Conservation (phyloP, 352 stramenopile species). For the Phytophthora litchii region DNA sequence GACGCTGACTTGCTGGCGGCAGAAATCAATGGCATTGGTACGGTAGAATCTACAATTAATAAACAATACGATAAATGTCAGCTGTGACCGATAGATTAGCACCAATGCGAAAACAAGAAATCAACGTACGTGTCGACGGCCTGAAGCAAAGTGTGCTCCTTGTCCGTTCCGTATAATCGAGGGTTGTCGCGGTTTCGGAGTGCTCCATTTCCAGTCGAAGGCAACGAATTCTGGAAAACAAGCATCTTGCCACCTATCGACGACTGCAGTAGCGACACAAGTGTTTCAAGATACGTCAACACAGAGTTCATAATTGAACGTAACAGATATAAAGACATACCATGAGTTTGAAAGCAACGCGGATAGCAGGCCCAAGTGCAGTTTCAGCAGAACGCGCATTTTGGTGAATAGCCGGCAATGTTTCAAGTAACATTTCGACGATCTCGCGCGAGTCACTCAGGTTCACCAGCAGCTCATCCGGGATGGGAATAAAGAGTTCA, state of each 20-base stretch:
- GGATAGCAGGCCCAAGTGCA: constrained; percentile 87
- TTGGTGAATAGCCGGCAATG: constrained; percentile 91
- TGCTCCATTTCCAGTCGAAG: constrained; percentile 74
- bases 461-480: constrained; percentile 98
- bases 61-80: constrained; percentile 5
- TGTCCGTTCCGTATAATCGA: constrained; percentile 83
- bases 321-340: constrained; percentile 48
- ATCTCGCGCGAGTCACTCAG: constrained; percentile 93
- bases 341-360: constrained; percentile 98
- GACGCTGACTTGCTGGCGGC: constrained; percentile 98
- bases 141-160: constrained; percentile 92
- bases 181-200: constrained; percentile 88
- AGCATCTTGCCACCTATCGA: constrained; percentile 90
- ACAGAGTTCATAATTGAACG: background rate
- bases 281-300: constrained; percentile 7
- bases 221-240: constrained; percentile 88
- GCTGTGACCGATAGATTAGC: background rate
- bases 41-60: constrained; percentile 89
- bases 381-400: constrained; percentile 81
- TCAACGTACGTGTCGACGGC: constrained; percentile 77
- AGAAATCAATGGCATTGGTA: constrained; percentile 96
- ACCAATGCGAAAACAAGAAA: background rate
- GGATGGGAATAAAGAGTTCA: constrained; percentile 91
- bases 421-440: constrained; percentile 96
- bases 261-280: constrained; percentile 43